These are phyloP conservation scores for Filosporella fistucella DNA, from an alignment of 495 filamentous ascomycete species.

Conservation along the genomic window DNA sequence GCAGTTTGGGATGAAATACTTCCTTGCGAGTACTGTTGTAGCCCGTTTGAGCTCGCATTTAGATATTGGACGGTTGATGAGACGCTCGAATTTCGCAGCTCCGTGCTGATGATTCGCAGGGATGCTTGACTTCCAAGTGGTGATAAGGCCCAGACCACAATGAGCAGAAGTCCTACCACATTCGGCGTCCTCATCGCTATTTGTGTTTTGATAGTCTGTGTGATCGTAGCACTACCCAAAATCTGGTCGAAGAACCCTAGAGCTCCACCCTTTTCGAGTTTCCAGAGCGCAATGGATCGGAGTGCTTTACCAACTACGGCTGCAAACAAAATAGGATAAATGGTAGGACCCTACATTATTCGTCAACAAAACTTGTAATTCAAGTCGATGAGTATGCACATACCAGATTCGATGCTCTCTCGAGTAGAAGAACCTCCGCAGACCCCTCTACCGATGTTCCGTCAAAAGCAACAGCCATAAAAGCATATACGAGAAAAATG, in stretches of 20 bases:
- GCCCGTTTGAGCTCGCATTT: too few species aligned
- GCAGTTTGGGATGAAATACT: too few species aligned
- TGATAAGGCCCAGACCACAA: constrained; percentile 9
- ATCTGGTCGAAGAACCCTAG: constrained; percentile 7
- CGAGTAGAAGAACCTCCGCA: too few species aligned
- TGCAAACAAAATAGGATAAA: constrained; percentile 14
- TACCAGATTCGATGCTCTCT: too few species aligned
- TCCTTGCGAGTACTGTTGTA: too few species aligned
- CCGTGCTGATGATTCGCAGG: neutral
- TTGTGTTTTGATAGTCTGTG: constrained; percentile 1
- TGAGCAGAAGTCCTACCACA: neutral
- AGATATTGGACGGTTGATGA: too few species aligned
- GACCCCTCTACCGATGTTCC: too few species aligned
- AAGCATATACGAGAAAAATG: too few species aligned
- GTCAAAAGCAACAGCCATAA: too few species aligned
- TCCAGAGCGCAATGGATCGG: neutral
- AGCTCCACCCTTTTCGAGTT: constrained; percentile 1
- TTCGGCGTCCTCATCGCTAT: constrained; percentile 1
- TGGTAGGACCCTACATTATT: constrained; percentile 7
- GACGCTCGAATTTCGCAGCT: too few species aligned
- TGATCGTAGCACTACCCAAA: constrained; percentile 4
- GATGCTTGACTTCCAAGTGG: constrained; percentile 11
- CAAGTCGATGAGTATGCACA: too few species aligned
- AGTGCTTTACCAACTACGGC: neutral
- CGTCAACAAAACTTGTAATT: too few species aligned